A percentile compares a stretch with the other conserved stretches of the same genome.
Evolutionary conservation across 495 filamentous ascomycete species (phyloP).

Genomic region (Penicillium angulare): DNA sequence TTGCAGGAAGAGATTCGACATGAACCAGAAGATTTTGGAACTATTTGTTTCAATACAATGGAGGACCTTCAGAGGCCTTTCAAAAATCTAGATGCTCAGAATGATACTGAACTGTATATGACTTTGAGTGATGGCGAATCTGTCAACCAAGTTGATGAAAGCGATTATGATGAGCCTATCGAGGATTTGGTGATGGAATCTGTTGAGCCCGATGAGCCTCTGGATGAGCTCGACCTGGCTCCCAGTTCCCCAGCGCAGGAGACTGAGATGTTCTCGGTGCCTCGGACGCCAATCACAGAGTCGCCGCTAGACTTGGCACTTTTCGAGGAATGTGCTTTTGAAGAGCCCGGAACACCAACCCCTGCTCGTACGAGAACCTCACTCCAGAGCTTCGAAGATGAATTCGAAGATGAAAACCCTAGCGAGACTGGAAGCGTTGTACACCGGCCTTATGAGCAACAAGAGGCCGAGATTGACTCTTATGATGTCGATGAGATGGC

Average conservation of each 20-base stretch:
- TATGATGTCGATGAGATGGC: slow-evolving; percentile 11
- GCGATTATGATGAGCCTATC: background rate
- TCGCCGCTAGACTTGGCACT: slow-evolving; percentile 3
- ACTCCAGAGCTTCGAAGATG: too few species aligned
- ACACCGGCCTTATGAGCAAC: slow-evolving; percentile 6
- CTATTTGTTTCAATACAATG: slow-evolving; percentile 25
- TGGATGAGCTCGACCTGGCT: background rate
- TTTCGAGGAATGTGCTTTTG: background rate
- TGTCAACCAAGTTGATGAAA: background rate
- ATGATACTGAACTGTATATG: background rate
- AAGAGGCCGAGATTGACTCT: slow-evolving; percentile 19
- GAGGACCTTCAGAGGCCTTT: slow-evolving; percentile 16
- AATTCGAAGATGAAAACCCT: background rate
- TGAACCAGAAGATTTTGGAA: slow-evolving; percentile 23
- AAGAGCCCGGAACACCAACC: slow-evolving; percentile 1
- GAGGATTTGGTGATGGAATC: background rate
- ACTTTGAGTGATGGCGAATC: slow-evolving; percentile 1
- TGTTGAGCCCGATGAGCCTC: background rate
- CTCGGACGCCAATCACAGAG: background rate
- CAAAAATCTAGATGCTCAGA: slow-evolving; percentile 1
- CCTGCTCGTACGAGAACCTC: too few species aligned
- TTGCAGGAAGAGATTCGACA: slow-evolving; percentile 11
- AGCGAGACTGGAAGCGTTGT: background rate
- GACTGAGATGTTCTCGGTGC: background rate
- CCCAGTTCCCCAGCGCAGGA: background rate